phyloP scores from a whole-genome alignment of 208 protist genomes.

The Blechomonas ayalai region DNA sequence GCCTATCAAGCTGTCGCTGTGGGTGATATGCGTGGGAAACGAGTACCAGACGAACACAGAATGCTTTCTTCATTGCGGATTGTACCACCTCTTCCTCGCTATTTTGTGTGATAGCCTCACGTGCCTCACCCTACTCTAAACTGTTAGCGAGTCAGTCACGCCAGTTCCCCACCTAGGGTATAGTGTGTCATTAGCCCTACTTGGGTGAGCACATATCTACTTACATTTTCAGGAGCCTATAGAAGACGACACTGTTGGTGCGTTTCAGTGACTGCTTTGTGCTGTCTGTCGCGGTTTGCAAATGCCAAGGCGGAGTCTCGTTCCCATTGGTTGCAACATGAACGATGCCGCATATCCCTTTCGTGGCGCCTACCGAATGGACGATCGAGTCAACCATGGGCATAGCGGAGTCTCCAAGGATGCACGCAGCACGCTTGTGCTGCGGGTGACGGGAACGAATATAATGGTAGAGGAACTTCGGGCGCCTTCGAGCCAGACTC shows the following conservation, averaged over 20 bases:
- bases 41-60: too few species aligned
- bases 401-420: constrained; percentile 48
- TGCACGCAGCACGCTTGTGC: constrained; percentile 33
- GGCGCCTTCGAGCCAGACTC: constrained; percentile 23
- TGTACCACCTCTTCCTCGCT: too few species aligned
- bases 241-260: too few species aligned
- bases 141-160: too few species aligned
- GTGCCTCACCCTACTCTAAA: too few species aligned
- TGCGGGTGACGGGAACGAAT: constrained; percentile 66
- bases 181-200: too few species aligned
- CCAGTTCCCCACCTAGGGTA: too few species aligned
- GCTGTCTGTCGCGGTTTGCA: not conserved
- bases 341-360: constrained; percentile 84
- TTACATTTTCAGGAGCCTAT: not conserved
- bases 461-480: constrained; percentile 71
- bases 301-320: constrained; percentile 20
- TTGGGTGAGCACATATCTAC: not conserved
- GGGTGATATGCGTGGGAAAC: too few species aligned
- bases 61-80: too few species aligned
- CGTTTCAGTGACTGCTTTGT: too few species aligned
- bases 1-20: too few species aligned
- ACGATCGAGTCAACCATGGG: constrained; percentile 68
- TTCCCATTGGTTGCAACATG: constrained; percentile 67
- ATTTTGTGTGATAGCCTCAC: too few species aligned
- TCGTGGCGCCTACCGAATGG: constrained; percentile 54